Base-by-base conservation (phyloP, 192 early-diverging fungal genomes). In the Dispira parvispora region DNA sequence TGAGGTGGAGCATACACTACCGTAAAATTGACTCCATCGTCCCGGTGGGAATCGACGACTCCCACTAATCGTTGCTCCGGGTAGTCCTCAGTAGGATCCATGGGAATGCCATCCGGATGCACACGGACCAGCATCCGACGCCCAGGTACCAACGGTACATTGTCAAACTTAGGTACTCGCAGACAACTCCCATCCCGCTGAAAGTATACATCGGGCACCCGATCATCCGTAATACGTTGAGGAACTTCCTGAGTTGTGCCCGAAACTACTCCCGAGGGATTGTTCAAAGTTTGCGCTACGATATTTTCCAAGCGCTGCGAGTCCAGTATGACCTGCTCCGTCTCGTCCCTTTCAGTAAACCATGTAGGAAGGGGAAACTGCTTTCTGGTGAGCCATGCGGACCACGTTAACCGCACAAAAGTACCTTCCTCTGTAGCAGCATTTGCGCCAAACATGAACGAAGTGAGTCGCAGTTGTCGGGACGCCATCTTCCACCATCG, bases 121-220 rank as follows among this genome's bases (percentile, higher is more conserved):
- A 88, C 75, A 13, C 85, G 91, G 11, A 97, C 80, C 46, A 97
- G 70, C 81, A 97, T 91, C 43, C 76, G 69, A 5, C 85, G 76
- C 13, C 83, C 82, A 20, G 84, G 88, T 49, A 90, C 79, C 4
- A 96, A 80, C 25, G 89, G 82, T 18, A 95, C 80, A 8, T 82
- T 83, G 66, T 99, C 93, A 27, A 80, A 71, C 26, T 88, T 86
- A 2, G 96, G 96, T 5, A 85, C 94, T 20, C 94, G 82, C 63
- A 90, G 68, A 65, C 85, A 81, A 18, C 78, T 73, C 8, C 76
- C 90, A 67, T 82, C 75, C 8, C 75, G 77, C 32, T 69, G 72
- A 67, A 87, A 86, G n/a, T 61, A 68, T 11, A 82, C 78, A 13
- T 65, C 55, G 1, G 80, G 71, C 5, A 74, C 64, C 1, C 66